Evolutionary conservation across 2,329 filamentous ascomycete species (phyloP).

Genomic region (Mycocentrospora acerina): DNA sequence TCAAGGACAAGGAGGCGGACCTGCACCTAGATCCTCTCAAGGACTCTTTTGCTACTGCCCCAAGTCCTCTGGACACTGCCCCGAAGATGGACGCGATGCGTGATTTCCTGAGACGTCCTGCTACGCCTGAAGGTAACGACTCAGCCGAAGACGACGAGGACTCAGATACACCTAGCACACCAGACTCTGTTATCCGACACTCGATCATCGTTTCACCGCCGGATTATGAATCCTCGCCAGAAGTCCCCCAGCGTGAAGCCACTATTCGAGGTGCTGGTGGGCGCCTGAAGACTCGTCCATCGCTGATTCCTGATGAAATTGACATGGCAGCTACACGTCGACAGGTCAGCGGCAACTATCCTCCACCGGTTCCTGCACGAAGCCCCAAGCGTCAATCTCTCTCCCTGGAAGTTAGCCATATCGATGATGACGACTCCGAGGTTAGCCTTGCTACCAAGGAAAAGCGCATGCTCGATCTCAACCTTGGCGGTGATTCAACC

Average conservation of each 20-base stretch:
- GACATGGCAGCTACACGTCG: constrained; percentile 85
- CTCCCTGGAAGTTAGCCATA: constrained; percentile 33
- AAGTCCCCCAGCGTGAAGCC: constrained; percentile 77
- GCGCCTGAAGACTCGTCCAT: constrained; percentile 84
- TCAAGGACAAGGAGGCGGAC: constrained; percentile 56
- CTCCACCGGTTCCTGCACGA: constrained; percentile 43
- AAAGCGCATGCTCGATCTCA: constrained; percentile 69
- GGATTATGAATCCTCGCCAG: constrained; percentile 56
- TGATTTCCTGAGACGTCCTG: constrained; percentile 51
- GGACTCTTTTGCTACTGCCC: constrained; percentile 38
- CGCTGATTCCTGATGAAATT: constrained; percentile 80
- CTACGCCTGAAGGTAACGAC: constrained; percentile 46
- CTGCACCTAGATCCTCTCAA: constrained; percentile 59
- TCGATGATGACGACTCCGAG: constrained; percentile 36
- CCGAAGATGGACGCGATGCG: constrained; percentile 42
- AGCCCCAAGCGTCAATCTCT: constrained; percentile 43
- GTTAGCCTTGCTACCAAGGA: constrained; percentile 33
- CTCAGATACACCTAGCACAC: constrained; percentile 69
- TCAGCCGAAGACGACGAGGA: constrained; percentile 44
- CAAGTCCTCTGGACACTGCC: constrained; percentile 33
- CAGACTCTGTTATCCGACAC: constrained; percentile 87
- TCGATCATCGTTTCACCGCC: constrained; percentile 51
- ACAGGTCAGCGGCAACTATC: constrained; percentile 75
- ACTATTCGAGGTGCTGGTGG: constrained; percentile 88
- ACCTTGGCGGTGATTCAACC: constrained; percentile 66